Evolutionary conservation across 306 rosid species (phyloP).

Genomic region (barrel medic (Medicago truncatula)): DNA sequence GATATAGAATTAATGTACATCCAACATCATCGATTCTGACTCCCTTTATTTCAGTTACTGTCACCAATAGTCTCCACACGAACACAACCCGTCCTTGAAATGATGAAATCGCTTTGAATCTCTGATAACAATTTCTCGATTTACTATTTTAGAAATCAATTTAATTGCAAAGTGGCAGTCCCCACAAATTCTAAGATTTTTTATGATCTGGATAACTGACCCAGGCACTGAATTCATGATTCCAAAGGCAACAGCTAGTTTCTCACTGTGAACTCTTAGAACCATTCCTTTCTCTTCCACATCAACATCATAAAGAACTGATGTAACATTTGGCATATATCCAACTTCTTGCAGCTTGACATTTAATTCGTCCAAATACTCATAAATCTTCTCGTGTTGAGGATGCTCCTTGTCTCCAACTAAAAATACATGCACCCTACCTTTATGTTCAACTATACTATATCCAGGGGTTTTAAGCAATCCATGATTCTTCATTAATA

Average conservation of each 20-base stretch:
- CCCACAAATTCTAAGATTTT: conserved; percentile 77
- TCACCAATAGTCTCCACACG: conserved; percentile 82
- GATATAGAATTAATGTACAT: conserved; percentile 18
- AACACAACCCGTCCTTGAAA: conserved; percentile 70
- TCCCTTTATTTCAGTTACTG: conserved; percentile 35
- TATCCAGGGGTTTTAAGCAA: conserved; percentile 77
- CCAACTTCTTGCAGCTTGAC: conserved; percentile 71
- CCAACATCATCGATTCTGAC: conserved; percentile 26
- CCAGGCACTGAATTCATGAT: conserved; percentile 70
- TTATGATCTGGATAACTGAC: conserved; percentile 63
- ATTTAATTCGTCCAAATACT: conserved; percentile 60
- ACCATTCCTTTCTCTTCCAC: conserved; percentile 81
- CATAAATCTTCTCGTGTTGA: conserved; percentile 63
- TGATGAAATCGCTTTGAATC: conserved; percentile 85
- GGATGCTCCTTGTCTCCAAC: conserved; percentile 86
- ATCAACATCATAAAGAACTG: conserved; percentile 77
- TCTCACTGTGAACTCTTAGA: conserved; percentile 85
- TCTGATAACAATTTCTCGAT: conserved; percentile 69
- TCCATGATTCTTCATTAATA: conserved; percentile 64
- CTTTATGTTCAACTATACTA: conserved; percentile 79
- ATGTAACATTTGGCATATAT: conserved; percentile 60
- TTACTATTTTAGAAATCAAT: conserved; percentile 62
- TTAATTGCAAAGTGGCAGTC: conserved; percentile 73
- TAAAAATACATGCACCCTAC: conserved; percentile 70
- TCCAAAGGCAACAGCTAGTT: conserved; percentile 80